Base-by-base conservation (phyloP, 495 filamentous ascomycete genomes). In the Penicillium paradoxum region DNA sequence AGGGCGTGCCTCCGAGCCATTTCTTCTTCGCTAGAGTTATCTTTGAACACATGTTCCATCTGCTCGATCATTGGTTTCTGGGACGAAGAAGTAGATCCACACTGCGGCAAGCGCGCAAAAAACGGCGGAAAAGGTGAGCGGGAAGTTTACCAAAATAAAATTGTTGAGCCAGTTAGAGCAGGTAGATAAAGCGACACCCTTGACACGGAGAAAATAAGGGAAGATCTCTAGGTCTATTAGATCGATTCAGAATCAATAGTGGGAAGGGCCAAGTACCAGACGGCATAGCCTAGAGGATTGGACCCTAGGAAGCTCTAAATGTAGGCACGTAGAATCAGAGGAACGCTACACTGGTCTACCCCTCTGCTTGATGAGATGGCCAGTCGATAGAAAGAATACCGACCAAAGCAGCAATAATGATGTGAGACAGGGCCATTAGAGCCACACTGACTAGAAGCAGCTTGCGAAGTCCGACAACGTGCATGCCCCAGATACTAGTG, bases 11-110 rank as follows among this genome's bases (percentile, higher is more conserved):
- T 61, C 19, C 69, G 60, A 1, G 61, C 67, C 49, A 62, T 66
- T 48, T 77, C 74, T 18, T 63, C 59, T 45, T 66, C 71, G 47
- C 63, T 74, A 13, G 62, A 68, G 21, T 70, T 75, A 47, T 78
- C 75, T 50, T 73, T 75, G 63, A 78, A 77, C 7, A 78, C 66
- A 17, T 72, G 64, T 32, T 83, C 80, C 64, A 84, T 78, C 51
- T 84, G 79, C 57, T 81, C 78, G 71, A 0, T 81, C 82, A 50
- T 76, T 81, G 0, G 82, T 81, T 54, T 83, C 80, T 1, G 79
- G 79, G 0, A 83, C 74, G 49, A 81, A 78, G 54, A 75, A 74
- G 46, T 56, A 79, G 0, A 76, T 75, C 76, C 78, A 83, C 8
- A 79, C 49, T 14, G 75, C 66, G 4, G 77, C 69, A 4, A 83